Conservation (phyloP, 2,329 filamentous ascomycete genomes). For the Colletotrichum sp. region DNA sequence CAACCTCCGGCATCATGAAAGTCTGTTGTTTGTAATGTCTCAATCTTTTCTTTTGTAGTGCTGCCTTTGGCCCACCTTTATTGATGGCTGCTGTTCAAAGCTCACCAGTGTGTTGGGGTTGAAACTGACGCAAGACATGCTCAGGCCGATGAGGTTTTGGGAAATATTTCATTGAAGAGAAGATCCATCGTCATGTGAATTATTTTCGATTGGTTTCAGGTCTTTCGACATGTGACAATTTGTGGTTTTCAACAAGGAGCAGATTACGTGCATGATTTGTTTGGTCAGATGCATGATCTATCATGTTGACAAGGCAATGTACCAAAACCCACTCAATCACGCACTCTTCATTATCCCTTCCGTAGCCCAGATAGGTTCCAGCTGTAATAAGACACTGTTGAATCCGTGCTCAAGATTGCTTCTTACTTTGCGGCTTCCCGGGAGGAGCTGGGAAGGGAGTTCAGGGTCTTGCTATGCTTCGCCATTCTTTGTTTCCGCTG, state of each 20-base stretch:
- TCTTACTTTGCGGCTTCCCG: background rate
- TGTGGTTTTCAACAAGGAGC: background rate
- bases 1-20: background rate
- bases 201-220: background rate
- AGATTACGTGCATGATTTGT: background rate
- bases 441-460: background rate
- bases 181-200: background rate
- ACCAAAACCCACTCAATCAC: background rate
- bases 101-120: no score
- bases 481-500: background rate
- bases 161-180: background rate
- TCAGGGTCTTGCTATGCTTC: background rate
- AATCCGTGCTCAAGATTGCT: fast-evolving
- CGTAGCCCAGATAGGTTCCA: background rate
- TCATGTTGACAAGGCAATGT: background rate
- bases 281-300: background rate
- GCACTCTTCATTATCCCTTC: background rate
- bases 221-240: fast-evolving
- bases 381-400: fast-evolving
- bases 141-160: background rate
- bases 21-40: background rate
- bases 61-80: background rate
- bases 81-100: background rate
- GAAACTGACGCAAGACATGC: background rate
- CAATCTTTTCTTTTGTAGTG: background rate